phyloP scores from a whole-genome alignment of 2,329 filamentous ascomycete species.

The Cordyceps fumosorosea region DNA sequence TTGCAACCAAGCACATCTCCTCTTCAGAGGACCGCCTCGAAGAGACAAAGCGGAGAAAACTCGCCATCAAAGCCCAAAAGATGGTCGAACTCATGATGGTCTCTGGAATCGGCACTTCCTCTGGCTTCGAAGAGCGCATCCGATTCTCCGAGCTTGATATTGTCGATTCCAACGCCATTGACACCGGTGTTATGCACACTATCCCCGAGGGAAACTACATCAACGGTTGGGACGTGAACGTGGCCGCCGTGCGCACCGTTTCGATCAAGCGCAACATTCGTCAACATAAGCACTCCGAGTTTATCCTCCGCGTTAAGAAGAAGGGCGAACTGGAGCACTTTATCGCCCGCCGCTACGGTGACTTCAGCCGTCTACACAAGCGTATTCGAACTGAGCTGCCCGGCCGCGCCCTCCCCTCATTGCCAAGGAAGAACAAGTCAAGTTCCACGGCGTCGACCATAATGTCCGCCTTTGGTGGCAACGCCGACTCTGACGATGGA shows the following conservation, averaged over 20 bases:
- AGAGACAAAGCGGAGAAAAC: conserved; percentile 88
- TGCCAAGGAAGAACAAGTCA: conserved; percentile 89
- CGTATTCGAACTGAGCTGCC: conserved; percentile 77
- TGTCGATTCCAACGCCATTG: conserved; percentile 86
- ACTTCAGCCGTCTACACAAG: conserved; percentile 77
- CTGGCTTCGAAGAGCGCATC: conserved; percentile 95
- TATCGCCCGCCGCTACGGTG: conserved; percentile 79
- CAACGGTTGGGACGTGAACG: conserved; percentile 95
- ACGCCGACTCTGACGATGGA: conserved; percentile 68
- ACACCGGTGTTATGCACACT: conserved; percentile 79
- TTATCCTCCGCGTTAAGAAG: conserved; percentile 77
- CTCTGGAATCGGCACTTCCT: conserved; percentile 89
- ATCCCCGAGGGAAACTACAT: conserved; percentile 86
- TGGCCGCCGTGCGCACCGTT: conserved; percentile 78
- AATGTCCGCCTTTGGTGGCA: conserved; percentile 46
- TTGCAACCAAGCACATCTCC: conserved; percentile 94
- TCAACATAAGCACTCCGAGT: conserved; percentile 91
- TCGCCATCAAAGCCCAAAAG: conserved; percentile 90
- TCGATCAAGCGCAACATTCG: conserved; percentile 79
- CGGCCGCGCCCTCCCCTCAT: conserved; percentile 76
- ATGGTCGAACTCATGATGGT: conserved; percentile 99
- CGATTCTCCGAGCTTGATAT: conserved; percentile 96
- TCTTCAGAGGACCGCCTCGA: conserved; percentile 93
- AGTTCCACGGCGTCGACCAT: conserved; percentile 59
- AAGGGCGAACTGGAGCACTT: conserved; percentile 70